phyloP scores from a whole-genome alignment of 768 basidiomycete genomes.

The Lentinula detonsa region DNA sequence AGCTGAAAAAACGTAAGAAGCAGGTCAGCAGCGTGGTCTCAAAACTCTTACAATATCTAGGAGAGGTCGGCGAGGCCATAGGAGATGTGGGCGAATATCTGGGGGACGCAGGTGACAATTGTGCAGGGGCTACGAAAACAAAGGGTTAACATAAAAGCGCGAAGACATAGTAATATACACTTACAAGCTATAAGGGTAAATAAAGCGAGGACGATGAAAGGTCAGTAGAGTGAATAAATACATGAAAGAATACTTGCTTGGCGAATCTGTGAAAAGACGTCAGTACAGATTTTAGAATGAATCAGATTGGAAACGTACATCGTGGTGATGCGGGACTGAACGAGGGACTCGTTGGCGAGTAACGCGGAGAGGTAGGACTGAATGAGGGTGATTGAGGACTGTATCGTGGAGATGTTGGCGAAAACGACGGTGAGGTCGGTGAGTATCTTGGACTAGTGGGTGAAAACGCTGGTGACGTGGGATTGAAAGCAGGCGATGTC shows the following conservation, averaged over 20 bases:
- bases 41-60: slow-evolving; percentile 74
- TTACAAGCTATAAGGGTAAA: slow-evolving; percentile 46
- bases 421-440: slow-evolving; percentile 80
- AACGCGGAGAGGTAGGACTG: slow-evolving; percentile 84
- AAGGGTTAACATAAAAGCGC: slow-evolving; percentile 6
- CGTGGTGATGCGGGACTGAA: slow-evolving; percentile 93
- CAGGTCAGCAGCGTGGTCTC: background rate
- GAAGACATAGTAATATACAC: background rate
- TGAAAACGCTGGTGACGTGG: slow-evolving; percentile 80
- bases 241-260: slow-evolving; percentile 50
- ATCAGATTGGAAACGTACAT: slow-evolving; percentile 44
- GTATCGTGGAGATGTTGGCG: slow-evolving; percentile 79
- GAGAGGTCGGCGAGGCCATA: slow-evolving; percentile 82
- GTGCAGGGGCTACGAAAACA: slow-evolving; percentile 55
- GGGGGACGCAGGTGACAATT: slow-evolving; percentile 86
- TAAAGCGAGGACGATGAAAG: slow-evolving; percentile 2
- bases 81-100: slow-evolving; percentile 94
- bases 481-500: slow-evolving; percentile 76
- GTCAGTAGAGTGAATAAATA: slow-evolving; percentile 17
- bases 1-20: slow-evolving; percentile 35
- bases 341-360: slow-evolving; percentile 85
- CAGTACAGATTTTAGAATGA: slow-evolving; percentile 12
- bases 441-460: slow-evolving; percentile 86
- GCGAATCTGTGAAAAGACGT: slow-evolving; percentile 52
- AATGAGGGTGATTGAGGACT: slow-evolving; percentile 89